These are phyloP conservation scores for Rhizoclosmatium sp. DNA, from an alignment of 192 early-diverging fungal species.

Conservation along the genomic window DNA sequence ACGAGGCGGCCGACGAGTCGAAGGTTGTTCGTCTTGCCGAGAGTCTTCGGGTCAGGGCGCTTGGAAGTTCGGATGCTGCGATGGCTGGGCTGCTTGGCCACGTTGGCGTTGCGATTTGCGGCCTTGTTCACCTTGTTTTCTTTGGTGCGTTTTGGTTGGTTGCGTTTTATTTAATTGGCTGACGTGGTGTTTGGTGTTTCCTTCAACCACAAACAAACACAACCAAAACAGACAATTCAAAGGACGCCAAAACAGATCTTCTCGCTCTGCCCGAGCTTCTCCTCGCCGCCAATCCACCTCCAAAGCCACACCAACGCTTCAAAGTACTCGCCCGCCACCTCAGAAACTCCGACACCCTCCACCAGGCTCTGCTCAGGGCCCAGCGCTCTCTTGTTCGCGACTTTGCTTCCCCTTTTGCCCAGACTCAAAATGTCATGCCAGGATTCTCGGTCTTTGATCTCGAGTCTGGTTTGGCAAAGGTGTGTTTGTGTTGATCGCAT, in stretches of 20 bases:
- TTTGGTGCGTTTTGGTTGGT: neutral
- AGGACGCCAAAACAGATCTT: neutral
- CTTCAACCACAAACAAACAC: neutral
- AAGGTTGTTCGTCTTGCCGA: neutral
- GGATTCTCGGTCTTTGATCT: constrained; percentile 16
- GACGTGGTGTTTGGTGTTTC: neutral
- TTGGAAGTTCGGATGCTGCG: neutral
- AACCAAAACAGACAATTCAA: neutral
- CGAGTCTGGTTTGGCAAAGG: constrained; percentile 12
- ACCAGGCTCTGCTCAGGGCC: constrained; percentile 18
- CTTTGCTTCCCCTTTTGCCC: constrained; percentile 15
- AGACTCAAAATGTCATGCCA: neutral
- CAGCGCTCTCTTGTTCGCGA: neutral
- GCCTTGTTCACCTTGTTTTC: constrained; percentile 1
- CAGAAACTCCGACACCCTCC: neutral
- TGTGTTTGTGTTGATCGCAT: neutral
- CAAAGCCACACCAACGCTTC: neutral
- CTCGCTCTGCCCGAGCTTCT: neutral
- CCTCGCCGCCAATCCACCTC: neutral
- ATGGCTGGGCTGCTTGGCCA: constrained; percentile 13
- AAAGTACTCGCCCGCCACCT: neutral
- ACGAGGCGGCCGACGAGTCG: neutral
- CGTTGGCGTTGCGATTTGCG: neutral
- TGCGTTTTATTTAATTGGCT: too few species aligned
- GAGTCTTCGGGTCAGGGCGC: neutral